A percentile compares a stretch with the other conserved stretches of the same genome.
Evolutionary conservation across 768 basidiomycete species (phyloP).

Genomic region (Lanmaoa rubissima): DNA sequence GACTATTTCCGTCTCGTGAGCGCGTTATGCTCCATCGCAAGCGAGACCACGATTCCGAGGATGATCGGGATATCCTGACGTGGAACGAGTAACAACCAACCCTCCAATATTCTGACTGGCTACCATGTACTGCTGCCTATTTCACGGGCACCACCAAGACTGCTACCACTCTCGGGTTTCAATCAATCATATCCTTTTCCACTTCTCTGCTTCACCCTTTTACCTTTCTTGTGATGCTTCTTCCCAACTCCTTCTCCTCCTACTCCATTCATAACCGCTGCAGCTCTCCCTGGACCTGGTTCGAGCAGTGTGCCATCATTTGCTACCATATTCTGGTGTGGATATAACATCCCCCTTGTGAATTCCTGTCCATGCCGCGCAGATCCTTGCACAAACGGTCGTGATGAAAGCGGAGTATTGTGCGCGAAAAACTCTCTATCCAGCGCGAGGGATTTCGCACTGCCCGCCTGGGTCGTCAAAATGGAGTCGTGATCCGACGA

Average conservation of each 20-base stretch:
- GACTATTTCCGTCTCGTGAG: constrained; percentile 69
- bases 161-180: not conserved
- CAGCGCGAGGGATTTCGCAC: constrained; percentile 59
- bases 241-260: constrained; percentile 48
- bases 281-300: constrained; percentile 39
- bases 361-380: constrained; percentile 57
- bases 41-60: constrained; percentile 64
- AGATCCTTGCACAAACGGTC: constrained; percentile 65
- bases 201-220: constrained; percentile 83
- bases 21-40: constrained; percentile 69
- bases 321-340: constrained; percentile 80
- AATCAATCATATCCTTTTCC: constrained; percentile 85
- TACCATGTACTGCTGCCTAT: not conserved
- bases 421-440: constrained; percentile 83
- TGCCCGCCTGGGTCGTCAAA: constrained; percentile 33
- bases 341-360: constrained; percentile 64
- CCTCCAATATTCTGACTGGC: not conserved
- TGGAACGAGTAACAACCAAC: constrained; percentile 58
- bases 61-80: constrained; percentile 57
- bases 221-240: constrained; percentile 83
- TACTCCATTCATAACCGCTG: constrained; percentile 40
- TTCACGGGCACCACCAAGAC: not conserved
- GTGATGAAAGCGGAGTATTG: constrained; percentile 46
- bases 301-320: constrained; percentile 71
- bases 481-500: constrained; percentile 20